Base-by-base conservation (phyloP, 1,284 basidiomycete genomes). In the Malassezia slooffiae region DNA sequence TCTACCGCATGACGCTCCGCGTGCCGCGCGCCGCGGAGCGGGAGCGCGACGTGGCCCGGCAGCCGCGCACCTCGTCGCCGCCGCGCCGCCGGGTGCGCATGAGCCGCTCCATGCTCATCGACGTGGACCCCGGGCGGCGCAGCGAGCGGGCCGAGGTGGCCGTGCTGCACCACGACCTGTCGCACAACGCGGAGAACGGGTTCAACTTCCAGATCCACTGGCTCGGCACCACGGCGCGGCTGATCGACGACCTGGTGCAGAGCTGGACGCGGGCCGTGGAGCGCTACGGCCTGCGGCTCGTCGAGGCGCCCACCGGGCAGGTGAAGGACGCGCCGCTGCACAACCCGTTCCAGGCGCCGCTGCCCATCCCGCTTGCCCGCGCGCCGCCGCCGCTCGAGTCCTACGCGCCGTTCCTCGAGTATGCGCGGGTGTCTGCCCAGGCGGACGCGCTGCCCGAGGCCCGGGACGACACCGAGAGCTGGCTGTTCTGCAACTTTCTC, bases 171-270 rank as follows among this genome's bases (percentile, higher is more conserved):
- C 63, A 67, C 49, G 67, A 69, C 41, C 47, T 65, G 1, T 54
- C 67, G 19, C 67, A 69, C 53, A 70, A 70, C 30, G 62, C 67
- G 1, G 41, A 46, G 8, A 70, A 70, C 43, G 65, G 67, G 12
- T 70, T 70, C 52, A 70, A 67, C 39, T 68, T 64, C 38, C 90
- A 97, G 70, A 75, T 97, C 31, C 88, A 96, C 57, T 97, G 93
- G 91, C 81, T 96, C 19, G 89, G 88, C 8, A 86, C 89, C 0
- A 90, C 88, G 0, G 85, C 88, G n/a, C 80, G 85, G n/a, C 82
- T 83, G 53, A 85, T 97, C 47, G 91, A 97, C 54, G 88, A 93
- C 57, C 76, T 83, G 28, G 76, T 96, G 9, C 80, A 83, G 30
- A 77, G 79, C 40, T 93, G 89, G 84, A 80, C 80, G 36, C 77